Evolutionary conservation across 129 eudicot genomes (phyloP).

Genomic region (Chrysanthemum makinoi): DNA sequence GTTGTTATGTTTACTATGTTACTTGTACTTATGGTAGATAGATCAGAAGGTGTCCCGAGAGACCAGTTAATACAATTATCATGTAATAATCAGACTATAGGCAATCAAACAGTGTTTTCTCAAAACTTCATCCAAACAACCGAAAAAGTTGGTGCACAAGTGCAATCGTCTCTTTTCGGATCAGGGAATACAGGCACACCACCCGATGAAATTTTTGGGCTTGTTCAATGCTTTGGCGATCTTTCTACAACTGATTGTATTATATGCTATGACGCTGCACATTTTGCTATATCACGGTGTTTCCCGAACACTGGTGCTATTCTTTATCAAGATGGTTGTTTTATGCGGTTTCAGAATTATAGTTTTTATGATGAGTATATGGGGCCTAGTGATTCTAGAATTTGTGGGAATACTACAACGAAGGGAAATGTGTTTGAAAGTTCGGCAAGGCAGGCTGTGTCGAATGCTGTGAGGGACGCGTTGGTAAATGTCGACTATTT

Average conservation of each 20-base stretch:
- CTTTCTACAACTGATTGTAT: conserved; percentile 65
- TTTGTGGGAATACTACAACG: conserved; percentile 58
- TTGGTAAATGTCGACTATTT: conserved; percentile 31
- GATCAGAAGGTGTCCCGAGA: conserved; percentile 57
- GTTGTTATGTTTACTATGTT: conserved; percentile 22
- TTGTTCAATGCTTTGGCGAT: conserved; percentile 80
- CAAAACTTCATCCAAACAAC: conserved; percentile 53
- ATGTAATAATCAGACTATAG: conserved; percentile 39
- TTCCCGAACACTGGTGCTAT: conserved; percentile 61
- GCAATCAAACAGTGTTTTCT: conserved; percentile 30
- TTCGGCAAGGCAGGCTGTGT: conserved; percentile 45
- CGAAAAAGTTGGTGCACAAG: conserved; percentile 44
- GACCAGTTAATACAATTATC: conserved; percentile 35
- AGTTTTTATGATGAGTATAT: conserved; percentile 53
- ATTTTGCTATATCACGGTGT: conserved; percentile 61
- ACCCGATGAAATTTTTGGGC: conserved; percentile 44
- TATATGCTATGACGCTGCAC: conserved; percentile 67
- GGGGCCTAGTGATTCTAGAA: conserved; percentile 40
- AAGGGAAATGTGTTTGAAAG: conserved; percentile 36
- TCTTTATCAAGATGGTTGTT: conserved; percentile 74
- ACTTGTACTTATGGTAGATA: conserved; percentile 31
- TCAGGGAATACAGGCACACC: conserved; percentile 48
- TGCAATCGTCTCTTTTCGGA: conserved; percentile 48
- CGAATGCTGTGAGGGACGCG: conserved; percentile 44
- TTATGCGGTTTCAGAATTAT: conserved; percentile 60